Base-by-base conservation (phyloP, 345 rosid species). In the Eutrema heterophyllum region DNA sequence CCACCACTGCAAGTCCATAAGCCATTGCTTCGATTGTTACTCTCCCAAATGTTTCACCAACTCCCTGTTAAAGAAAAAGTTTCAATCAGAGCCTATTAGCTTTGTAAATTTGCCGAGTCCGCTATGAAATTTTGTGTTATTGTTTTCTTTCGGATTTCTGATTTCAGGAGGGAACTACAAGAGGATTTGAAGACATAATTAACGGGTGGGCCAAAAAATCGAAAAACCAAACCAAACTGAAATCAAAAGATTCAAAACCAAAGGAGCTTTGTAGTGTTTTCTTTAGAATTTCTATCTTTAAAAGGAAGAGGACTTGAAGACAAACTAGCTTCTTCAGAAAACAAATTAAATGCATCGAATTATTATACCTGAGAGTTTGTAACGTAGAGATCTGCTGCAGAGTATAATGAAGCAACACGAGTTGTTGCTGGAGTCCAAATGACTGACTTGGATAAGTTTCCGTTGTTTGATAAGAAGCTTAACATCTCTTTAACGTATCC, bases 21-120 rank as follows among this genome's bases (percentile, higher is more conserved):
- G 97, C 95, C 98, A 91, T 94, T 70, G 96, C 98, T 87, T 94
- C 98, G 63, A 94, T 87, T 11, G 97, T 94, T 63, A 94, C 98
- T 85, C 98, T 94, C 64, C 98, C 98, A 75, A 94, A 94, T 30
- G 97, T 94, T 82, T 94, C 98, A 78, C 98, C 98, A 26, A 86
- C 72, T 50, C 96, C 96, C 98, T 93, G 59, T 9, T 10, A 9
- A 24, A 15, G 0, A 44, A 9, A 15, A 33, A 13, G 1, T 9
- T 21, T 13, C 35, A 56, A 54, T 51, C 7, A 50, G 50, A 45
- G 24, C 50, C 9, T 45, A 7, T 16, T 48, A 18, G 52, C 14
- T 39, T 38, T 9, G 41, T 38, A 9, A 38, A 2, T 38, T 8
- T 36, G 32, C 32, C 4, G 7, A 33, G 5, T 33, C 36, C 5